phyloP scores from a whole-genome alignment of 768 basidiomycete species.

The Holtermanniella nyarrowii region DNA sequence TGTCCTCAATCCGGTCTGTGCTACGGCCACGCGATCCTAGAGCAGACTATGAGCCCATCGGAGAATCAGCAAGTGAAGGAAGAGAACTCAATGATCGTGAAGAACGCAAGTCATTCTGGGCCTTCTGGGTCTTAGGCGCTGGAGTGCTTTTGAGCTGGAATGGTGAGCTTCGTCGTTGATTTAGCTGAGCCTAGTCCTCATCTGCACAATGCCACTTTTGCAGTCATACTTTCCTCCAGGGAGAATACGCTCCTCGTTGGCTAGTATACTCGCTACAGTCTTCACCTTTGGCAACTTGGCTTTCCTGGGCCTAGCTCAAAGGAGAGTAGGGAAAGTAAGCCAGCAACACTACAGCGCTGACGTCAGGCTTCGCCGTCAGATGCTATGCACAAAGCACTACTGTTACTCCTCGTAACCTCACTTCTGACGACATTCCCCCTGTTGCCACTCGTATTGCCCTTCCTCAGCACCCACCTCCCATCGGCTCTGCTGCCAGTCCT shows the following conservation, averaged over 20 bases:
- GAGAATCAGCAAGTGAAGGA: no score
- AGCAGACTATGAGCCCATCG: no score
- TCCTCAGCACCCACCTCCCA: slow-evolving; percentile 50
- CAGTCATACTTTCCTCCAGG: slow-evolving; percentile 55
- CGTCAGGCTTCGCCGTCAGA: slow-evolving; percentile 39
- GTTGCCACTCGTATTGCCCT: slow-evolving; percentile 52
- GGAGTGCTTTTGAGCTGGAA: slow-evolving; percentile 82
- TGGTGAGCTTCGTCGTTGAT: slow-evolving; percentile 50
- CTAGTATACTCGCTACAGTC: slow-evolving; percentile 55
- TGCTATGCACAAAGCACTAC: slow-evolving; percentile 21
- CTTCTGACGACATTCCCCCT: slow-evolving; percentile 50
- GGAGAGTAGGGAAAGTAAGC: slow-evolving; percentile 33
- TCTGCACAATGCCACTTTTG: slow-evolving; percentile 77
- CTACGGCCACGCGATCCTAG: no score
- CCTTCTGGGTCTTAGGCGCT: slow-evolving; percentile 54
- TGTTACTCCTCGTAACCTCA: slow-evolving; percentile 48
- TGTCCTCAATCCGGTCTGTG: no score
- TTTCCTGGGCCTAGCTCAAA: slow-evolving; percentile 59
- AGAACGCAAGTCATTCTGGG: slow-evolving; percentile 18
- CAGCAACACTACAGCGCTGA: slow-evolving; percentile 45
- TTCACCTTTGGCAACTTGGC: slow-evolving; percentile 57
- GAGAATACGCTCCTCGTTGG: slow-evolving; percentile 51
- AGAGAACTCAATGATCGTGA: background rate
- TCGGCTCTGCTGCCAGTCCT: slow-evolving; percentile 58
- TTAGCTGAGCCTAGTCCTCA: slow-evolving; percentile 54